Conservation (phyloP, 371 early-diverging fungal genomes). For the Apophysomyces elegans region DNA sequence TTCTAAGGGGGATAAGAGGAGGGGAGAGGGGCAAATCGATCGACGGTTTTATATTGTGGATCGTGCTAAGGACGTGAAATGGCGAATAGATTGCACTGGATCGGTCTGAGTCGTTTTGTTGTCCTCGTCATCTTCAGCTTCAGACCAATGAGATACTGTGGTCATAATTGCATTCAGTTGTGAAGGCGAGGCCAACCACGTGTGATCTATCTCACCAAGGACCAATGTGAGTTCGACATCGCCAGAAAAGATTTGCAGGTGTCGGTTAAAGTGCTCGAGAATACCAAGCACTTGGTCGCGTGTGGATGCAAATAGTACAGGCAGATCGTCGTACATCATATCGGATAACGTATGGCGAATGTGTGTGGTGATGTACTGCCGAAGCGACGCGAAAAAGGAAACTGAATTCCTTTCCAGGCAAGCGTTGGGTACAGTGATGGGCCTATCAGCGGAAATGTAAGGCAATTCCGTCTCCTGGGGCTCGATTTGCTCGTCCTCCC, state of each 20-base stretch:
- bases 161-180: constrained; percentile 17
- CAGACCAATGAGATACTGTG: constrained; percentile 15
- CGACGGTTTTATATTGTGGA: constrained; percentile 6
- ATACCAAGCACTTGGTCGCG: constrained; percentile 19
- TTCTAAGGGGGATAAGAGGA: not conserved
- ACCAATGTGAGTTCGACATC: constrained; percentile 15
- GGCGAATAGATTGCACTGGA: constrained; percentile 16
- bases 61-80: constrained; percentile 22
- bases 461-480: not conserved
- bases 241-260: constrained; percentile 10
- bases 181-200: constrained; percentile 2
- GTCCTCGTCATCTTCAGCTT: not conserved
- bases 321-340: constrained; percentile 23
- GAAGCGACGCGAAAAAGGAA: constrained; percentile 20
- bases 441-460: not conserved
- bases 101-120: not conserved
- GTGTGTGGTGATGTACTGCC: constrained; percentile 22
- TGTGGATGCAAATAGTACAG: constrained; percentile 19
- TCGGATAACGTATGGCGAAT: constrained; percentile 18
- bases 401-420: constrained; percentile 20
- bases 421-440: constrained; percentile 9
- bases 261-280: constrained; percentile 21
- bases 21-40: too few relatives aligned
- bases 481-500: not conserved
- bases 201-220: constrained; percentile 6